These are phyloP conservation scores for Microdochium trichocladiopsis DNA, from an alignment of 2,329 filamentous ascomycete species.

Conservation along the genomic window DNA sequence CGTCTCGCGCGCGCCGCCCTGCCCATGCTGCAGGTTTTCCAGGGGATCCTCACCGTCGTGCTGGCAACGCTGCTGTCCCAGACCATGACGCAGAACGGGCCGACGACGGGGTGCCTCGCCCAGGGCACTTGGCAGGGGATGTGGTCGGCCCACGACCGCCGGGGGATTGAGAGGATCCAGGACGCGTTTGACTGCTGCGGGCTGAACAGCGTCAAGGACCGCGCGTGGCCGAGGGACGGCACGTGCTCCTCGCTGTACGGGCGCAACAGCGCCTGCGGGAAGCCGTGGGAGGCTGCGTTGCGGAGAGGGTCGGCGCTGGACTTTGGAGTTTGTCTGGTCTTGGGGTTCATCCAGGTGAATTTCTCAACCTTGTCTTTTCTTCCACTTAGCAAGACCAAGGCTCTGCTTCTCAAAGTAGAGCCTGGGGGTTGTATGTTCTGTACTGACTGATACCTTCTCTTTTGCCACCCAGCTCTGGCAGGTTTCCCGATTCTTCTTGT, in stretches of 20 bases:
- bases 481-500: not conserved
- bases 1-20: constrained; percentile 17
- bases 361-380: no score
- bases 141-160: constrained; percentile 41
- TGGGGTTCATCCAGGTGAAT: not conserved
- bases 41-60: constrained; percentile 32
- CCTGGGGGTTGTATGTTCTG: no score
- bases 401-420: no score
- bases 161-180: constrained; percentile 52
- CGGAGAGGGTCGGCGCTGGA: not conserved
- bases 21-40: constrained; percentile 30
- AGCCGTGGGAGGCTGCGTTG: constrained; percentile 2
- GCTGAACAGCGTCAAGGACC: constrained; percentile 47
- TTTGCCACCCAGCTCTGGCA: no score
- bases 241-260: constrained; percentile 4
- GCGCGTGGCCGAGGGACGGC: constrained; percentile 45
- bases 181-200: constrained; percentile 63
- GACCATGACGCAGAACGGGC: constrained; percentile 24
- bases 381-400: no score
- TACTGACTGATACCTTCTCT: no score
- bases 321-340: not conserved
- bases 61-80: constrained; percentile 35
- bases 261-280: constrained; percentile 4
- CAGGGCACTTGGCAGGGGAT: constrained; percentile 47
- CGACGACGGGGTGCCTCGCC: constrained; percentile 41